Base-by-base conservation (phyloP, 83 land plant species). In the Thuja plicata region DNA sequence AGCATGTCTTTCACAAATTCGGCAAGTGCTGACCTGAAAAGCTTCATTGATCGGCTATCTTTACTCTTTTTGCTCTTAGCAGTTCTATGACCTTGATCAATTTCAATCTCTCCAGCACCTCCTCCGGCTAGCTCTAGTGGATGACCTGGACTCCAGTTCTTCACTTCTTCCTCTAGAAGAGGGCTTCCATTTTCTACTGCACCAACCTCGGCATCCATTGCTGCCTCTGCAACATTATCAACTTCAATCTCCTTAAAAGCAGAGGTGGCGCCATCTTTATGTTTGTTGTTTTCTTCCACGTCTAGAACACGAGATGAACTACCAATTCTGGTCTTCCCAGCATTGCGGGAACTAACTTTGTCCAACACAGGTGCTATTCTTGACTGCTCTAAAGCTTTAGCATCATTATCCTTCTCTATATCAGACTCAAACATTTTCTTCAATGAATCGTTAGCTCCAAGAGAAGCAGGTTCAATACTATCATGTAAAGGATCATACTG, bases 401-500 rank as follows among this genome's bases (percentile, higher is more conserved):
- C 86, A 60, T 73, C 85, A 46, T 82, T 19, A 55, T 89, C 88
- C 74, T 37, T 89, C 45, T 87, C 90, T 74, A 32, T 86, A 83
- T 27, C 71, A 66, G 54, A 84, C 60, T 87, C 89, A 16, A 17
- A 76, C 87, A 54, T 32, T 50, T 85, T 88, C 21, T 32, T 86
- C 85, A 78, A 74, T 2, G 88, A 43, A 7, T 93, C 94, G 30
- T 77, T 90, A 0, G 76, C n/a, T 74, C 91, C 88, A 10, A 35
- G 91, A 46, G 95, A 90, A n/a, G 92, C 87, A 70, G 94, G 95
- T 41, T 97, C 99, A 89, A 94, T 91, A 89, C 94, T 94, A 79
- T 96, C 99, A 89, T 89, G 83, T 83, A 96, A 78, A 79, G 97
- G 96, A 90, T 95, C 96, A 91, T 96, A 96, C 52, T 94, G 98